Percentiles rank a stretch among this genome's conserved stretches.
Evolutionary conservation across 148 eudicot species (phyloP).

Genomic region (Fagopyrum esculentum): DNA sequence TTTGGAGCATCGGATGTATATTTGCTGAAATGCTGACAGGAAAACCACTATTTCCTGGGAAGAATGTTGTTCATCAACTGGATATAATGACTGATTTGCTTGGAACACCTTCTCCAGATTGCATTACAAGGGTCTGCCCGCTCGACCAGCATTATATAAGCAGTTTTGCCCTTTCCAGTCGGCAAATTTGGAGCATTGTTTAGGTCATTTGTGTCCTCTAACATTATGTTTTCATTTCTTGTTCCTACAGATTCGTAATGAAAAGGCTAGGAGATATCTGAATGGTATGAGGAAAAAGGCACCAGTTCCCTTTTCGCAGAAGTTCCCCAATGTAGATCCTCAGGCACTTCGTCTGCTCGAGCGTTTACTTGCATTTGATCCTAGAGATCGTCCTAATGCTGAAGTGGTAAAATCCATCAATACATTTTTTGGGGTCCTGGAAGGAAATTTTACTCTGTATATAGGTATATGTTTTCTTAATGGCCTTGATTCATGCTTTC

Average conservation of each 20-base stretch:
- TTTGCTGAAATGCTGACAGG: conserved; percentile 22
- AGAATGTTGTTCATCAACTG: conserved; percentile 21
- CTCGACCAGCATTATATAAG: not conserved
- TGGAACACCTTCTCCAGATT: conserved; percentile 18
- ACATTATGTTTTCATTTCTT: not conserved
- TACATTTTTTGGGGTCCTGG: conserved; percentile 9
- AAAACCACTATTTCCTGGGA: conserved; percentile 22
- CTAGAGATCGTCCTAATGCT: conserved; percentile 79
- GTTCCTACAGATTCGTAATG: conserved; percentile 49
- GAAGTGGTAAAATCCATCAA: conserved; percentile 44
- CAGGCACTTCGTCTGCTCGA: conserved; percentile 80
- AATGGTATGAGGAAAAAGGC: conserved; percentile 68
- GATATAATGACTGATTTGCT: conserved; percentile 22
- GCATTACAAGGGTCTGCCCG: conserved; percentile 16
- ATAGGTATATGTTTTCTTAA: not conserved
- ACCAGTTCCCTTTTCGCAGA: conserved; percentile 64
- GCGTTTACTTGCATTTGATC: conserved; percentile 96
- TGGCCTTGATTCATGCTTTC: conserved; percentile 4
- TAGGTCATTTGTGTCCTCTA: not conserved
- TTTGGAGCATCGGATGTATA: conserved; percentile 23
- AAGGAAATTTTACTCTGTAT: conserved; percentile 13
- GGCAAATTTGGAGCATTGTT: not conserved
- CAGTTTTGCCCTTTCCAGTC: not conserved
- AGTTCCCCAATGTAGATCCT: conserved; percentile 77
- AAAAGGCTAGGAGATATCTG: conserved; percentile 75